phyloP scores from a whole-genome alignment of 1,284 basidiomycete genomes.

The Malassezia cuniculi region DNA sequence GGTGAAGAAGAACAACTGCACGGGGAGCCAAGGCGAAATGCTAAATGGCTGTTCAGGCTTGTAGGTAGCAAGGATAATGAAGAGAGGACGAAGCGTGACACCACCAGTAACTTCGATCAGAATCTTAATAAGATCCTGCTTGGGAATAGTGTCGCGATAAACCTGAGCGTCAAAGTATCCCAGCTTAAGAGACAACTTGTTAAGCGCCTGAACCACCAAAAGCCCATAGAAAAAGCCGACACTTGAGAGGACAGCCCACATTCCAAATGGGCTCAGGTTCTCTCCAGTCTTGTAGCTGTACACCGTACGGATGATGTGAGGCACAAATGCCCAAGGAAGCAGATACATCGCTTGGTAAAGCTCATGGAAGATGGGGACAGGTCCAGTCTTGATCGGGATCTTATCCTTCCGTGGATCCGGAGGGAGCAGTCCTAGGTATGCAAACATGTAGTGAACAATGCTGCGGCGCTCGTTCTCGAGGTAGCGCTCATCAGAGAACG shows the following conservation, averaged over 20 bases:
- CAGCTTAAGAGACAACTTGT: constrained; percentile 16
- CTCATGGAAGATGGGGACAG: constrained; percentile 3
- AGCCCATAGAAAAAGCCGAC: constrained; percentile 1
- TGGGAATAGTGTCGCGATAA: constrained; percentile 27
- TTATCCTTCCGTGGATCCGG: neutral
- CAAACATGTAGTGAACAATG: constrained; percentile 1
- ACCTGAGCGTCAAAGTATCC: constrained; percentile 28
- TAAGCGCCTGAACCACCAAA: neutral
- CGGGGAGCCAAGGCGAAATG: constrained; percentile 16
- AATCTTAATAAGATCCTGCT: constrained; percentile 14
- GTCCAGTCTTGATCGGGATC: neutral
- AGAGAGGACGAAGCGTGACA: constrained; percentile 4
- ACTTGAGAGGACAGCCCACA: constrained; percentile 2
- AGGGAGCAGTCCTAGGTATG: constrained; percentile 1
- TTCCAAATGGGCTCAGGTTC: neutral
- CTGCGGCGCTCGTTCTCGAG: no score
- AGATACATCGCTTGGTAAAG: constrained; percentile 3
- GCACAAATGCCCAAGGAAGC: constrained; percentile 1
- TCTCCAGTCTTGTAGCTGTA: constrained; percentile 1
- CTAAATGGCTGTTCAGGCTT: constrained; percentile 5
- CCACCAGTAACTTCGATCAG: constrained; percentile 14
- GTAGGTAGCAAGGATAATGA: constrained; percentile 13
- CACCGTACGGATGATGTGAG: neutral
- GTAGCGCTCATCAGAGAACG: no score
- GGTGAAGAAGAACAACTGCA: constrained; percentile 19